Percentiles rank a stretch among this genome's conserved stretches.
Conservation (phyloP, 495 filamentous ascomycete genomes). For the Terfezia boudieri region DNA sequence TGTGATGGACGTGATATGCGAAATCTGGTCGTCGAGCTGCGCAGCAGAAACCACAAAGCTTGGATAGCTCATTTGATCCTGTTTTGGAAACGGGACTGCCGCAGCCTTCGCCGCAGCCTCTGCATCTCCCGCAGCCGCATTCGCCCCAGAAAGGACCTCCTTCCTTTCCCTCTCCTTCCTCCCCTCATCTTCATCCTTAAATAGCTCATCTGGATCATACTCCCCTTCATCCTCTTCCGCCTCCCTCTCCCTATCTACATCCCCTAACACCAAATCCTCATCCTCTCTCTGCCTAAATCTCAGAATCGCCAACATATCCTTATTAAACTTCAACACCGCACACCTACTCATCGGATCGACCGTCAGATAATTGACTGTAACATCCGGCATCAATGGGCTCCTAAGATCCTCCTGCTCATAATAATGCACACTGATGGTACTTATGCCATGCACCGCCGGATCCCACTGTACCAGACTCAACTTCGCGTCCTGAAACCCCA, state of each 20-base stretch:
- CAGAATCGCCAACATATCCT: conserved; percentile 71
- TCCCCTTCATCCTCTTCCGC: conserved; percentile 15
- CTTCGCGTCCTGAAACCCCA: conserved; percentile 76
- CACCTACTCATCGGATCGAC: conserved; percentile 85
- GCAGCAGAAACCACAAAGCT: conserved; percentile 17
- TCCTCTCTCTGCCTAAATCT: conserved; percentile 71
- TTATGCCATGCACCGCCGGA: conserved; percentile 47
- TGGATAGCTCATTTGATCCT: conserved; percentile 12
- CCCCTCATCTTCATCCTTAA: conserved; percentile 10
- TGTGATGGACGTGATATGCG: conserved; percentile 70
- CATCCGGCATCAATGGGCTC: conserved; percentile 43
- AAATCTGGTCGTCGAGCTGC: conserved; percentile 55
- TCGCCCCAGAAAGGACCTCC: conserved; percentile 5
- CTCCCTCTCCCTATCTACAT: conserved; percentile 62
- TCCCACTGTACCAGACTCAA: conserved; percentile 91
- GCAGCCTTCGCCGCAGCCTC: conserved; percentile 15
- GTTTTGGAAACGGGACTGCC: not conserved
- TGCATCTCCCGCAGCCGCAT: conserved; percentile 15
- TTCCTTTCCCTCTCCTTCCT: not conserved
- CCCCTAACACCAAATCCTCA: conserved; percentile 69
- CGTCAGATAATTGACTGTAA: conserved; percentile 53
- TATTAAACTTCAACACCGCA: conserved; percentile 77
- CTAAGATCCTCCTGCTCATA: conserved; percentile 70
- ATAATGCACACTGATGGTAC: conserved; percentile 86
- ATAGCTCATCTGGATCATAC: conserved; percentile 6